Evolutionary conservation across 768 basidiomycete species (phyloP).

Genomic region (Collybia sp.): DNA sequence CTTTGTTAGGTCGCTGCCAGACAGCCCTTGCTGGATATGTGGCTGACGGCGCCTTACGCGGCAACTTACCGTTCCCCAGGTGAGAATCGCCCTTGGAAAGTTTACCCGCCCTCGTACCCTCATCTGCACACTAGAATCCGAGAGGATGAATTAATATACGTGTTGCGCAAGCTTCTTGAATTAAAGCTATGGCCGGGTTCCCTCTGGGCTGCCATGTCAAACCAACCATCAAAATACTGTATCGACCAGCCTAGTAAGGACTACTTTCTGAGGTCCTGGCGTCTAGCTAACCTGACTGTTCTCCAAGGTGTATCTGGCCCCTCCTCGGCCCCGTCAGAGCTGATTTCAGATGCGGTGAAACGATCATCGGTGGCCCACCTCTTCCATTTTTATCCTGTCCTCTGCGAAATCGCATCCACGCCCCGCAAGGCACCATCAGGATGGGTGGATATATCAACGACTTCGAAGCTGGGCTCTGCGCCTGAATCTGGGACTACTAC

Average conservation of each 20-base stretch:
- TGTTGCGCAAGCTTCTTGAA: conserved; percentile 70
- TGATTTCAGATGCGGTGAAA: conserved; percentile 68
- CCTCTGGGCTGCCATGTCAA: conserved; percentile 71
- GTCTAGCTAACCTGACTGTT: background rate
- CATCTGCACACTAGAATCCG: conserved; percentile 45
- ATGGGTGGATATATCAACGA: conserved; percentile 41
- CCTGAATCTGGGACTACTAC: conserved; percentile 18
- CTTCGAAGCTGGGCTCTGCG: conserved; percentile 2
- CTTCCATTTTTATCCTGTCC: conserved; percentile 79
- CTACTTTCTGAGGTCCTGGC: background rate
- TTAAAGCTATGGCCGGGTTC: conserved; percentile 73
- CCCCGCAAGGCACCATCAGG: conserved; percentile 63
- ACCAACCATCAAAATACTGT: conserved; percentile 53
- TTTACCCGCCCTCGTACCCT: background rate
- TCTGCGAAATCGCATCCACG: conserved; percentile 77
- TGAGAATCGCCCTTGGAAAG: conserved; percentile 15
- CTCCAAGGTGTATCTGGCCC: conserved; percentile 33
- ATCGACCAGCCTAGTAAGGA: conserved; percentile 53
- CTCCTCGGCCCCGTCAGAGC: conserved; percentile 39
- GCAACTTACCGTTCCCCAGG: conserved; percentile 86
- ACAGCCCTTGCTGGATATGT: conserved; percentile 66
- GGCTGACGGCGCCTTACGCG: conserved; percentile 83
- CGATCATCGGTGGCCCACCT: conserved; percentile 79
- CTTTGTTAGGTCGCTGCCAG: conserved; percentile 74
- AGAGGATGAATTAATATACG: conserved; percentile 87